Percentiles rank a stretch among this genome's conserved stretches.
These are phyloP conservation scores for Ceratobasidium sp. DNA, from an alignment of 1,284 basidiomycete species.

Conservation along the genomic window DNA sequence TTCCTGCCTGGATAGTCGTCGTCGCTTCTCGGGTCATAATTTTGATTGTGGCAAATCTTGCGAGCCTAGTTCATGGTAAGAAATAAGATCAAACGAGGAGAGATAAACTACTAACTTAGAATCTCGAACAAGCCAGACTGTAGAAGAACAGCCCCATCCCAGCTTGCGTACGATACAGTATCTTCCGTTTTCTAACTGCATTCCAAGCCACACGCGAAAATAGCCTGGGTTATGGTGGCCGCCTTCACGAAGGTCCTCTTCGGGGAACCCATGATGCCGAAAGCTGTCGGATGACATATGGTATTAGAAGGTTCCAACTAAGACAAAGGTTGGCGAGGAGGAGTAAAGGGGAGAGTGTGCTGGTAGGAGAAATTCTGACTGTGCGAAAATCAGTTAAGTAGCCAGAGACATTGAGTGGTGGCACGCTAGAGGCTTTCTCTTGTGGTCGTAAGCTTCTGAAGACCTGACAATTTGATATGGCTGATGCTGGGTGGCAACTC, in stretches of 20 bases:
- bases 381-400: no score
- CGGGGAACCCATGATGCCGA: neutral
- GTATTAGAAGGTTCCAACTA: no score
- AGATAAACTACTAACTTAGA: slow-evolving; percentile 64
- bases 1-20: neutral
- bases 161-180: slow-evolving; percentile 96
- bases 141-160: slow-evolving; percentile 94
- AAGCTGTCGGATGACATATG: no score
- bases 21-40: slow-evolving; percentile 25
- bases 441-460: no score
- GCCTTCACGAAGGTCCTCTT: slow-evolving; percentile 11
- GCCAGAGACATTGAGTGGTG: no score
- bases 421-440: no score
- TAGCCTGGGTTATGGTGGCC: slow-evolving; percentile 10
- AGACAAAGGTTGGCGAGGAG: no score
- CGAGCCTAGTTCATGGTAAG: neutral
- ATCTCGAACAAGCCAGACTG: slow-evolving; percentile 92
- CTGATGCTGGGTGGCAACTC: no score
- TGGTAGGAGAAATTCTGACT: no score
- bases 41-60: neutral
- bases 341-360: no score
- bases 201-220: slow-evolving; percentile 25
- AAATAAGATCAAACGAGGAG: neutral
- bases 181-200: slow-evolving; percentile 63
- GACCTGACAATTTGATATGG: no score